Base-by-base conservation (phyloP, 2,329 filamentous ascomycete genomes). In the Bipolaris gigantea region DNA sequence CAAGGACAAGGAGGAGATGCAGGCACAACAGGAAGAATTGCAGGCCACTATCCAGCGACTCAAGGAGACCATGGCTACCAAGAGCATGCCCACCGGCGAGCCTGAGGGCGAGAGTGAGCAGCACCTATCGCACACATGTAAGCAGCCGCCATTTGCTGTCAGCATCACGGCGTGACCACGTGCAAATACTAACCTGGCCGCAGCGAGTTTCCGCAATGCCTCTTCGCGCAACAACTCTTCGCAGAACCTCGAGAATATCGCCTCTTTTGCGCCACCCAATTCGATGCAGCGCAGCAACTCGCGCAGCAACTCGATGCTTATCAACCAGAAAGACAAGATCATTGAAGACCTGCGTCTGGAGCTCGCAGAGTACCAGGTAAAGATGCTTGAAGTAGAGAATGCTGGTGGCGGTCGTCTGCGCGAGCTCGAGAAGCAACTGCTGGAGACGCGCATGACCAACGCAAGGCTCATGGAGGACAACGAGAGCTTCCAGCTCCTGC, bases 401-500 rank as follows among this genome's bases (percentile, higher is more conserved):
- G 86, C 89, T 75, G 93, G 92, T 48, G 93, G 92, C 48, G 92
- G 91, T 41, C 87, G 89, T 25, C 79, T 96, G 69, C 89, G 90
- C 62, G 91, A 96, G 74, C 84, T 97, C n/a, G 92, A 97, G 77
- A 88, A 89, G 65, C 85, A 90, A 61, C 83, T 97, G 48, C 86
- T 97, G 76, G 93, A 97, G 71, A 88, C 91, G 35, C 90, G 92
- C 67, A 94, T 97, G 89, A 89, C 92, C 63, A 99, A 97, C 71
- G 94, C 94, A 53, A 86, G 92, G 41, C 80, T 99, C 59, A 94
- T 97, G 89, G 94, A 99, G 77, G 94, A 99, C 75, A 97, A 97
- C 69, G 94, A 99, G 76, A 96, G 92, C 76, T 99, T 96, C 76
- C 93, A 97, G 76, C 83, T 97, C 34, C 85, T 99, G 16, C 85